These are phyloP conservation scores for Sporobolomyces roseus DNA, from an alignment of 768 basidiomycete genomes.

Conservation along the genomic window DNA sequence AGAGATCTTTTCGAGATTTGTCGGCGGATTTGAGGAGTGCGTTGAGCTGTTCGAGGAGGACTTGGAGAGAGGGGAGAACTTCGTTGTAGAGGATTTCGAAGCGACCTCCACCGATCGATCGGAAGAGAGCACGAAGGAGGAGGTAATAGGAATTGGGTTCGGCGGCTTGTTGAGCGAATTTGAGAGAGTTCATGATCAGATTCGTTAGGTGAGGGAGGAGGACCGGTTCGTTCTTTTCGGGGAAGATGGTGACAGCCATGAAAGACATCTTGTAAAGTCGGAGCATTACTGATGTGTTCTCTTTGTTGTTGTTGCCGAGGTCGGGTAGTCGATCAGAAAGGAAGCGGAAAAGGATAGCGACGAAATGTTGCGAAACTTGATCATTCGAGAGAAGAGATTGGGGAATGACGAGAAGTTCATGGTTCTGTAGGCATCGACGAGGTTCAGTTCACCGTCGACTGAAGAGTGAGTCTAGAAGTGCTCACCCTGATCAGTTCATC, in stretches of 20 bases:
- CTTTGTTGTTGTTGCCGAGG: conserved; percentile 65
- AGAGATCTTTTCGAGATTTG: conserved; percentile 65
- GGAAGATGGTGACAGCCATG: conserved; percentile 70
- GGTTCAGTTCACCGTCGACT: neutral
- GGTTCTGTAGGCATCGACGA: conserved; percentile 58
- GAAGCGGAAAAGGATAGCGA: conserved; percentile 83
- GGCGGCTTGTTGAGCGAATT: conserved; percentile 81
- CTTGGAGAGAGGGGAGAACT: conserved; percentile 88
- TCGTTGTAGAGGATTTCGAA: conserved; percentile 95
- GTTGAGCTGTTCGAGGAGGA: conserved; percentile 93
- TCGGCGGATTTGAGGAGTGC: conserved; percentile 78
- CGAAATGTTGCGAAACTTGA: conserved; percentile 67
- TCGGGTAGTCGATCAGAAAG: conserved; percentile 74
- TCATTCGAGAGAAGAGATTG: conserved; percentile 78
- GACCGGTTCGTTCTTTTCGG: conserved; percentile 77
- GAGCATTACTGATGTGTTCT: conserved; percentile 75
- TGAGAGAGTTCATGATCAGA: conserved; percentile 93
- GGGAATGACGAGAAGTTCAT: conserved; percentile 74
- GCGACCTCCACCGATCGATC: conserved; percentile 84
- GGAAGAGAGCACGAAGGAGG: conserved; percentile 83
- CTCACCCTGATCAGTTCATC: conserved; percentile 52
- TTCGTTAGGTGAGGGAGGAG: conserved; percentile 88
- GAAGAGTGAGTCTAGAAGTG: neutral
- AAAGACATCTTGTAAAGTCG: conserved; percentile 95
- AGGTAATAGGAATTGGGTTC: conserved; percentile 91